Base-by-base conservation (phyloP, 108 stramenopile genomes). In the Craspedostauros australis region DNA sequence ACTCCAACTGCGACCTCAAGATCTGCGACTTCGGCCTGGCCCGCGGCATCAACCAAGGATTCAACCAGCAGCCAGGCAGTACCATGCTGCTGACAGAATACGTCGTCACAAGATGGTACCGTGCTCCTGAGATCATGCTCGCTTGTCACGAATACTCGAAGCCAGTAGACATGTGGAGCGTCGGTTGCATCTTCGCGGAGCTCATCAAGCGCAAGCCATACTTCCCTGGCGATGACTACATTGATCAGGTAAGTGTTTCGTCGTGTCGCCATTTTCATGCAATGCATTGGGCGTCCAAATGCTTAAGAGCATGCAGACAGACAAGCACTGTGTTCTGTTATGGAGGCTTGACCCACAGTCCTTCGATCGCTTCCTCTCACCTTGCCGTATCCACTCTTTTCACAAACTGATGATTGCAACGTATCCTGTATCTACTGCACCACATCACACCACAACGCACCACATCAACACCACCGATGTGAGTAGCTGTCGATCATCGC, bases 91-190 rank as follows among this genome's bases (percentile, higher is more conserved):
- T 91, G 65, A 95, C 91, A 12, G 94, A 95, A 50, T 95, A 95
- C 62, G 95, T 99, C 19, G 94, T 96, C 14, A 98, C 96, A 0
- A 69, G 98, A 36, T 99, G 98, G 98, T 99, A 99, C 44, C 84
- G 98, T 20, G 96, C 99, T 5, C 99, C 97, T 36, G 99, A 99
- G 74, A 98, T 99, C 54, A 99, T 99, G 99, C 74, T 99, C 46
- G 93, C 96, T 2, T 96, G 94, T 64, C 96, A 97, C 46, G 93
- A 99, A 50, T 99, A 99, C 68, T 93, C 95, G 39, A 94, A 91
- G 66, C 94, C 97, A 24, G 93, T 99, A 40, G 94, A 95, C 68
- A 49, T 97, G 31, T 95, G 94, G 94, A 84, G 79, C 64, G 96
- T 97, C 5, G 99, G 99, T 4, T 99, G 99, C 61, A 97, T 99